Evolutionary conservation across 768 basidiomycete species (phyloP).

Genomic region (Psilocybe cyanescens): DNA sequence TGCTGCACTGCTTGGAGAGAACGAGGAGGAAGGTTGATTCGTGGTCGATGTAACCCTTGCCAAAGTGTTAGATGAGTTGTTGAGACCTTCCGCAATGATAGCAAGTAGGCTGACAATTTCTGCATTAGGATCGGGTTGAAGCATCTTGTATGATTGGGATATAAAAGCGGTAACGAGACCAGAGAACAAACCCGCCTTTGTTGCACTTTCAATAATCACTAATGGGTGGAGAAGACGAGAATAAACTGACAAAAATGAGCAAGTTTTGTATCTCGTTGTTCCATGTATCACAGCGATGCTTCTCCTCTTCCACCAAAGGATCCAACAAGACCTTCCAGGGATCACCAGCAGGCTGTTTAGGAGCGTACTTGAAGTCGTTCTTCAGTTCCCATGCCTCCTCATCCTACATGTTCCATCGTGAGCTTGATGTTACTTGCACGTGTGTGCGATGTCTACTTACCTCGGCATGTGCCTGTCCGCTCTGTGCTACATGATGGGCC

Average conservation of each 20-base stretch:
- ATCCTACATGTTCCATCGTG: background rate
- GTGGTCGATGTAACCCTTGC: background rate
- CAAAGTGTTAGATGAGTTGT: background rate
- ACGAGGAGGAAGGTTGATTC: background rate
- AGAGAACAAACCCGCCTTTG: constrained; percentile 6
- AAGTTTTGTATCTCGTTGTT: constrained; percentile 1
- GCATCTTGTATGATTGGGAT: background rate
- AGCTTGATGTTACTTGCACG: background rate
- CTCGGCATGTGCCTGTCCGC: background rate
- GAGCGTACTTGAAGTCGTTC: constrained; percentile 1
- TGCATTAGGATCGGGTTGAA: constrained; percentile 3
- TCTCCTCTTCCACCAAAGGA: background rate
- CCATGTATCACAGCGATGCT: constrained; percentile 2
- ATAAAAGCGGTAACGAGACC: background rate
- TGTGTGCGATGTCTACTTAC: background rate
- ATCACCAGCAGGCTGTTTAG: background rate
- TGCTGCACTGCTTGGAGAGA: background rate
- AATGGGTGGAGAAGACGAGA: background rate
- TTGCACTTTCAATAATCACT: background rate
- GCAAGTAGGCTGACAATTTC: background rate
- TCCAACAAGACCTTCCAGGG: constrained; percentile 2
- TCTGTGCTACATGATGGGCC: background rate
- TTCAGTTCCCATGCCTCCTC: constrained; percentile 1
- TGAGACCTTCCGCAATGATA: background rate
- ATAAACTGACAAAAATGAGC: constrained; percentile 4